Percentiles rank a stretch among this genome's conserved stretches.
Conservation (phyloP, 805 yeast species). For the Soucietia sequanensis region DNA sequence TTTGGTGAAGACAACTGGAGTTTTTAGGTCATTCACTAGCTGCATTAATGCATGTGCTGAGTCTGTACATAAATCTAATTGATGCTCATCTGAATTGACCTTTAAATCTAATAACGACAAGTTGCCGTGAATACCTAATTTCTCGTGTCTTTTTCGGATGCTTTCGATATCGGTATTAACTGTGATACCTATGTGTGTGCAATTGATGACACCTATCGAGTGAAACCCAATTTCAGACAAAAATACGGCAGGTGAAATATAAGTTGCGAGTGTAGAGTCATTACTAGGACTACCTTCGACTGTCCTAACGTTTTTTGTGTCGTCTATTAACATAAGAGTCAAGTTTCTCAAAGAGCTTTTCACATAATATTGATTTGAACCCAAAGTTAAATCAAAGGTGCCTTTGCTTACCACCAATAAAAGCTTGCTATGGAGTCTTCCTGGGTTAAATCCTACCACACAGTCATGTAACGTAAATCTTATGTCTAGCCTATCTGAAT, state of each 20-base stretch:
- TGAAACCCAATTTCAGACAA: conserved; percentile 51
- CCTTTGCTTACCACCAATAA: conserved; percentile 54
- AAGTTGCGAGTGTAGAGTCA: conserved; percentile 5
- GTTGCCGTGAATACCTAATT: conserved; percentile 18
- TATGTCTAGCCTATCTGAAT: conserved; percentile 19
- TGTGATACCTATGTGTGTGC: conserved; percentile 35
- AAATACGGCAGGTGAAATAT: conserved; percentile 34
- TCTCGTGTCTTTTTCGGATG: conserved; percentile 13
- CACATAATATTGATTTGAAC: conserved; percentile 26
- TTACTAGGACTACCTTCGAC: background rate
- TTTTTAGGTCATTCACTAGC: conserved; percentile 66
- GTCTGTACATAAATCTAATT: conserved; percentile 74
- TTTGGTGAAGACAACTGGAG: conserved; percentile 59
- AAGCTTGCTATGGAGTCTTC: conserved; percentile 54
- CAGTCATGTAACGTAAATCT: conserved; percentile 48
- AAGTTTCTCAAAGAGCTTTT: conserved; percentile 51
- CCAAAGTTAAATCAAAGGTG: conserved; percentile 46
- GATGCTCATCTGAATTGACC: conserved; percentile 47
- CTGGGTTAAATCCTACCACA: conserved; percentile 63
- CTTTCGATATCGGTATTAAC: conserved; percentile 22
- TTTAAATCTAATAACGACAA: conserved; percentile 41
- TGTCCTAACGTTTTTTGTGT: conserved; percentile 22
- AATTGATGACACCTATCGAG: conserved; percentile 47
- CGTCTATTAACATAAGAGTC: conserved; percentile 64
- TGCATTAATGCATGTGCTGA: conserved; percentile 73